phyloP scores from a whole-genome alignment of 2,329 filamentous ascomycete species.

The Claviceps pusilla region DNA sequence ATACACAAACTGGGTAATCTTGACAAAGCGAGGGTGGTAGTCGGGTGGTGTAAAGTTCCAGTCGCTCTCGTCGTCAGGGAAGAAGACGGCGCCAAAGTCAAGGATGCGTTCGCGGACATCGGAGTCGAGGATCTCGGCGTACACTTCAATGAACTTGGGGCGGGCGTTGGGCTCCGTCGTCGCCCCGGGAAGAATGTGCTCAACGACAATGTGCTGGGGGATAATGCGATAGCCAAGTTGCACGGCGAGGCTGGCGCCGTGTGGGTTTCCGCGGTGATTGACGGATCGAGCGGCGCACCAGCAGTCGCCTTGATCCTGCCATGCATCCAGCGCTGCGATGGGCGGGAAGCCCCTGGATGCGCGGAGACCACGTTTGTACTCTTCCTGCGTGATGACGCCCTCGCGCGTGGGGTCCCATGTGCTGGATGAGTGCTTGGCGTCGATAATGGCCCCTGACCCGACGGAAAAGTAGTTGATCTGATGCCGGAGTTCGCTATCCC shows the following conservation, averaged over 20 bases:
- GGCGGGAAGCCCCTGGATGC: conserved; percentile 19
- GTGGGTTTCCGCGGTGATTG: conserved; percentile 26
- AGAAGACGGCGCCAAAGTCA: conserved; percentile 29
- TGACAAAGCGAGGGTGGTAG: conserved; percentile 31
- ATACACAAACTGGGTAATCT: conserved; percentile 43
- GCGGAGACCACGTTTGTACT: conserved; percentile 9
- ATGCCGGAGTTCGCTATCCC: conserved; percentile 29
- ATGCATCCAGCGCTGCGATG: conserved; percentile 44
- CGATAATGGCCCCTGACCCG: conserved; percentile 50
- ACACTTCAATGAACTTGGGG: conserved; percentile 56
- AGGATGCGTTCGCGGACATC: conserved; percentile 23
- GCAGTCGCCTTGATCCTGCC: conserved; percentile 72
- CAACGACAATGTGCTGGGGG: conserved; percentile 55
- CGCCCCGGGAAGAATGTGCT: conserved; percentile 51
- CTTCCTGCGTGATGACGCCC: conserved; percentile 6
- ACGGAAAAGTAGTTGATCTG: conserved; percentile 60
- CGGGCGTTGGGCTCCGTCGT: conserved; percentile 47
- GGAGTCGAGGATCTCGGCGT: conserved; percentile 41
- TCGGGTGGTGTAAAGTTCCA: conserved; percentile 16
- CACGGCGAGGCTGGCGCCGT: conserved; percentile 51
- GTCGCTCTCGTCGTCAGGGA: conserved; percentile 17
- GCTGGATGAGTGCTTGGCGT: conserved; percentile 44
- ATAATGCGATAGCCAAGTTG: conserved; percentile 42
- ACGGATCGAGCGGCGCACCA: conserved; percentile 54
- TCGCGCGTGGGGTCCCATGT: conserved; percentile 26